Base-by-base conservation (phyloP, 164 flowering plant genomes). In the Stephania yunnanensis region DNA sequence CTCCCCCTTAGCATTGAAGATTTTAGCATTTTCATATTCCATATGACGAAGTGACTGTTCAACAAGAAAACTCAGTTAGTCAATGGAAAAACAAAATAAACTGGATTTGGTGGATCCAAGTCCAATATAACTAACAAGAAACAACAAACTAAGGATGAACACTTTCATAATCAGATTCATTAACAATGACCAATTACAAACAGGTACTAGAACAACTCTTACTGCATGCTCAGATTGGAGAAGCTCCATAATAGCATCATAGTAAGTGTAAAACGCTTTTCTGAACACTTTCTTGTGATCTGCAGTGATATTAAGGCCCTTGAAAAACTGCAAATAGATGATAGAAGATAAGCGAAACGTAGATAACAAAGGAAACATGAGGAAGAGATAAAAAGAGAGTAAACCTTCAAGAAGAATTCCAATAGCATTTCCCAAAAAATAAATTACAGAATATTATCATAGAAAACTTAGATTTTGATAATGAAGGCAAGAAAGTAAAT, bases 11-110 rank as follows among this genome's bases (percentile, higher is more conserved):
- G 98, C 94, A 89, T 88, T 91, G 66, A 95, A 80, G 69, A 91
- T 91, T 84, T 92, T 95, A 2, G 95, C 85, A 81, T 95, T 95
- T 73, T 95, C 99, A 76, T 89, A 87, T 82, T 95, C 99, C 98
- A 93, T 81, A 77, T 88, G 97, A 71, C 91, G 93, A 79, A 95
- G 95, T 66, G 93, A 84, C 99, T 95, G 82, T 36, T 50, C 67
- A 76, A 70, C 29, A 22, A 30, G 61, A 45, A 46, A 48, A 70
- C 29, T 48, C 29, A 58, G 65, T 58, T 20, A 58, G 20, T 15
- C 42, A 31, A 45, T 3, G 48, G 10, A 76, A 68, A 17, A 42
- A 20, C 44, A 19, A 66, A 46, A 17, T 22, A 65, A 44, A 42
- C n/a, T 5, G 20, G 42, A 53, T 11, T 10, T 25, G 13, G 15